A percentile compares a stretch with the other conserved stretches of the same genome.
phyloP scores from a whole-genome alignment of 2,329 filamentous ascomycete genomes.

The Amesomyces nigricolor region DNA sequence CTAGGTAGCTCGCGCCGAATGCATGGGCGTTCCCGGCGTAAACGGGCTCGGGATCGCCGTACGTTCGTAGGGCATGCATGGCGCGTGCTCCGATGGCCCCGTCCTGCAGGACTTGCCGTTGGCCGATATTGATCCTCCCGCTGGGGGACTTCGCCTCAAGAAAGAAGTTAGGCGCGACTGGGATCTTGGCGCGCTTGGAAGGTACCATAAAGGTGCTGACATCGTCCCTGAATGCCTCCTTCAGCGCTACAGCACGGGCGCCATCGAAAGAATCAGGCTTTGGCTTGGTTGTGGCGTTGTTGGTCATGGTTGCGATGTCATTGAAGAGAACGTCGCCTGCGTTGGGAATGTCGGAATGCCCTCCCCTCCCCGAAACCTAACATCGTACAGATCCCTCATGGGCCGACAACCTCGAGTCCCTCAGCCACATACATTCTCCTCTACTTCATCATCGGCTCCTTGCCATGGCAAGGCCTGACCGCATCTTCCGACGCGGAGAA shows the following conservation, averaged over 20 bases:
- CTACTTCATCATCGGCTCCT: constrained; percentile 96
- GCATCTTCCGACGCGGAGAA: constrained; percentile 92
- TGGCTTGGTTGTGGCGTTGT: too few species aligned
- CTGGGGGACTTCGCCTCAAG: constrained; percentile 1
- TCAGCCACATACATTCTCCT: constrained; percentile 99
- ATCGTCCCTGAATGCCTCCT: too few species aligned
- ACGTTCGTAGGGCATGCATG: constrained; percentile 36
- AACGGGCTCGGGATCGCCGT: constrained; percentile 27
- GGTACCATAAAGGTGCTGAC: too few species aligned
- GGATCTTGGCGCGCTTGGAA: too few species aligned
- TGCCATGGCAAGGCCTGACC: constrained; percentile 96
- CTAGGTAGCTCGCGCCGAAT: constrained; percentile 35
- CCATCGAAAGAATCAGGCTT: too few species aligned
- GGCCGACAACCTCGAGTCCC: constrained; percentile 88
- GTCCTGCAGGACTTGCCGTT: constrained; percentile 34
- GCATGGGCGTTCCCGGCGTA: constrained; percentile 33
- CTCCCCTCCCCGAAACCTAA: too few species aligned
- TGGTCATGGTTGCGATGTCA: too few species aligned
- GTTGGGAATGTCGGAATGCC: too few species aligned
- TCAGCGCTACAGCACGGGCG: too few species aligned
- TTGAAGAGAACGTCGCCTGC: too few species aligned
- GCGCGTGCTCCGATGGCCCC: constrained; percentile 33
- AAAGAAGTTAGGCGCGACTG: background rate
- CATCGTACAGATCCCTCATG: too few species aligned
- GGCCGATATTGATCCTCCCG: background rate